Base-by-base conservation (phyloP, 176 grass and related monocot species). In the Areca catechu region DNA sequence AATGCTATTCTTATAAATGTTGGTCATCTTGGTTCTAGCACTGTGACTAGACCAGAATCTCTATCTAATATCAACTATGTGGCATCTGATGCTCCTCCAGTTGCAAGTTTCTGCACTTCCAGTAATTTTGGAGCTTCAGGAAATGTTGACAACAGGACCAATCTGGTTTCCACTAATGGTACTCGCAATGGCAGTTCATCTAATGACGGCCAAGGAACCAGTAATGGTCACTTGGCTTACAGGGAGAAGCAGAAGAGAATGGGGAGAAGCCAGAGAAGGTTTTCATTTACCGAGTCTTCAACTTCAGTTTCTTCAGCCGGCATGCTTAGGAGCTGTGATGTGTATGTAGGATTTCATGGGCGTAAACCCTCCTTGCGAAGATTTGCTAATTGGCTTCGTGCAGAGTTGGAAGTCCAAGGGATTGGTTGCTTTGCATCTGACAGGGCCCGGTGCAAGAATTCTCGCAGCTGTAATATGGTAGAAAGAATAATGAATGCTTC, bases 331-430 rank as follows among this genome's bases (percentile, higher is more conserved):
- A 85, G 69, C 28, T 88, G 77, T 14, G 93, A 97, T 80, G 87
- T 97, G 60, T 97, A 97, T 58, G 80, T 97, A 74, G 87, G 86
- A 58, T 97, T 88, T 81, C 87, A 97, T 73, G 93, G 93, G 24
- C 78, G 75, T 66, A 91, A 97, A 63, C 62, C 74, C 82, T 88
- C 87, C 20, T 65, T 97, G 49, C 63, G 88, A 68, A 82, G 87
- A 63, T 97, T 91, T 66, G 80, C 79, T 19, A 88, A 88, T 54
- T 97, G 93, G 93, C 83, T 97, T 69, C 83, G 80, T 63, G 77
- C 87, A 55, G 93, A 97, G 56, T 72, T 97, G 64, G 93, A 97
- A 72, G 79, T 81, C 61, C 93, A 92, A 56, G 93, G 93, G 52
- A 97, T 97, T 49, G 91, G 93, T 59, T 97, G 83, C 61, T 97